These are phyloP conservation scores for Echinochloa phyllopogon DNA, from an alignment of 176 grass and related monocot genomes.

Conservation along the genomic window DNA sequence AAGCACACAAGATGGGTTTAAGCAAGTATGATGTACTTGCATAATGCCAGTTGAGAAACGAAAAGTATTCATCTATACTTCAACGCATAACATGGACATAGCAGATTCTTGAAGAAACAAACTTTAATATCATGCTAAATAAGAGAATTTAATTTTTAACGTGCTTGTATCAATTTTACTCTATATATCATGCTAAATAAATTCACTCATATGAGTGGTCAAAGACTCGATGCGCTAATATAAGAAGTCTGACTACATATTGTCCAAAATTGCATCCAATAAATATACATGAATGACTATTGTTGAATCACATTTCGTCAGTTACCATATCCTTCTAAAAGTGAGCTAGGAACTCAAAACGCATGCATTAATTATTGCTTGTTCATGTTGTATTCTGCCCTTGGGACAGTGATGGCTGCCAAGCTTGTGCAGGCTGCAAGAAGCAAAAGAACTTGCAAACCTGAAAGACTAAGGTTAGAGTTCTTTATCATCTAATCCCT, in stretches of 20 bases:
- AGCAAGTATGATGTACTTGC: no score
- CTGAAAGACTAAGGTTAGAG: conserved; percentile 92
- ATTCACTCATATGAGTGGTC: not conserved
- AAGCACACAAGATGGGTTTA: no score
- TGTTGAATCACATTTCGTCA: not conserved
- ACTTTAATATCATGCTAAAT: no score
- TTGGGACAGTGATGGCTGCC: conserved; percentile 77
- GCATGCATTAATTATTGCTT: not conserved
- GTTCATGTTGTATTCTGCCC: conserved; percentile 4
- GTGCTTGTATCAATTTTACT: not conserved
- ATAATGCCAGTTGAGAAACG: no score
- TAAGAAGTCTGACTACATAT: not conserved
- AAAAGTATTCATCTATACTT: not conserved
- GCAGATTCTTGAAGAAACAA: no score
- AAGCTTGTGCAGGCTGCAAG: conserved; percentile 69
- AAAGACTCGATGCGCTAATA: no score
- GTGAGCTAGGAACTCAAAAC: not conserved
- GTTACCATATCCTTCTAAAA: not conserved
- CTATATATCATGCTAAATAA: not conserved
- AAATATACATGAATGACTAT: no score
- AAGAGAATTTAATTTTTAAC: not conserved
- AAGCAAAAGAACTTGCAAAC: conserved; percentile 61
- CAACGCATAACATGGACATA: no score
- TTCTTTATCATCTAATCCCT: conserved; percentile 15
- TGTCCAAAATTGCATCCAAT: not conserved